Conservation (phyloP, 805 yeast genomes). For the Candida maris region DNA sequence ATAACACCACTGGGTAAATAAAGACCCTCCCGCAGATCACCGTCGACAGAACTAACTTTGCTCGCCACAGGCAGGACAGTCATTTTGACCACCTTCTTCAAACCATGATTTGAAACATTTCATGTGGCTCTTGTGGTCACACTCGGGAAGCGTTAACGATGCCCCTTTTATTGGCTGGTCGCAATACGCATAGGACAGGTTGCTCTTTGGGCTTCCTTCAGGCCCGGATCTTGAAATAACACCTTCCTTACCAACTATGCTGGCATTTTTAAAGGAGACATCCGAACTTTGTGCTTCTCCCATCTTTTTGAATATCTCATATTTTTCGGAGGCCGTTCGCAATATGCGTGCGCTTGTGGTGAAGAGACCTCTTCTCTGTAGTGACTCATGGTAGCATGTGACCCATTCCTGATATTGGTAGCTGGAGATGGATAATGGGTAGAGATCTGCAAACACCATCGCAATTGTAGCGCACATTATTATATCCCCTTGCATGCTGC, state of each 20-base stretch:
- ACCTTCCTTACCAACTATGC: too few species aligned
- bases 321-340: conserved; percentile 33
- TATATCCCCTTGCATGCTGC: conserved; percentile 60
- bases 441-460: conserved; percentile 45
- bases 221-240: too few species aligned
- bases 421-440: conserved; percentile 28
- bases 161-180: conserved; percentile 73
- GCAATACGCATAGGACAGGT: conserved; percentile 80
- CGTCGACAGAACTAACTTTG: too few species aligned
- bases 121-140: conserved; percentile 88
- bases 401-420: conserved; percentile 52
- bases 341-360: conserved; percentile 55
- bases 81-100: conserved; percentile 53
- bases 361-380: conserved; percentile 49
- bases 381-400: conserved; percentile 49
- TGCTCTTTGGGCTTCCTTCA: too few species aligned
- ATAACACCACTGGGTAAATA: conserved; percentile 36
- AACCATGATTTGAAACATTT: conserved; percentile 81
- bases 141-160: conserved; percentile 53
- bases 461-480: conserved; percentile 56
- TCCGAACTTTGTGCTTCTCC: conserved; percentile 39
- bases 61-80: conserved; percentile 78
- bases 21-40: too few species aligned
- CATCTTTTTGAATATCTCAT: conserved; percentile 31
- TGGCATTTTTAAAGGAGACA: too few species aligned